Conservation (phyloP, 345 rosid genomes). For the Eucalyptus brandiana region DNA sequence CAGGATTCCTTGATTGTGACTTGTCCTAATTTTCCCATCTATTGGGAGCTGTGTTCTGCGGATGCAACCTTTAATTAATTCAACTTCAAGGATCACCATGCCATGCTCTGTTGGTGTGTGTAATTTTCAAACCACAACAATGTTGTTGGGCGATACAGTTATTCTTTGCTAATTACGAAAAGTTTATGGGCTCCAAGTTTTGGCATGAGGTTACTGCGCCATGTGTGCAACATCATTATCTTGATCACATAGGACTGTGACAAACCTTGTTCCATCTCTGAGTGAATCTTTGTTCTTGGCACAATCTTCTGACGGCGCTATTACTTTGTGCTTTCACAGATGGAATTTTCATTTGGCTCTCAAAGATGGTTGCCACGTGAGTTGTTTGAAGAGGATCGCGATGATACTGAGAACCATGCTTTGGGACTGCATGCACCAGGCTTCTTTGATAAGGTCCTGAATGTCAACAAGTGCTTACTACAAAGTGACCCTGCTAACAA, state of each 20-base stretch:
- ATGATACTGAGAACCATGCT: slow-evolving; percentile 42
- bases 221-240: background rate
- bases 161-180: background rate
- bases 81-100: background rate
- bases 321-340: slow-evolving; percentile 27
- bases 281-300: background rate
- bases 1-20: background rate
- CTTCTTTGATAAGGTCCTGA: slow-evolving; percentile 76
- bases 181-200: background rate
- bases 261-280: background rate
- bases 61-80: background rate
- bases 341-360: slow-evolving; percentile 91
- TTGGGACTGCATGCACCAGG: slow-evolving; percentile 91
- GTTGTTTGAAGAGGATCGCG: slow-evolving; percentile 34
- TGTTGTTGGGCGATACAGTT: background rate
- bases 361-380: slow-evolving; percentile 72
- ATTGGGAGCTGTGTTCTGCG: background rate
- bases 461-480: slow-evolving; percentile 67
- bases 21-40: background rate
- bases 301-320: background rate
- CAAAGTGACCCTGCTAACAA: slow-evolving; percentile 78
- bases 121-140: background rate
- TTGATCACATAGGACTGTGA: background rate
- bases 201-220: background rate
- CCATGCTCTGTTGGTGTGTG: background rate